Conservation (phyloP, 1,284 basidiomycete genomes). For the Afroboletus lepidellus region DNA sequence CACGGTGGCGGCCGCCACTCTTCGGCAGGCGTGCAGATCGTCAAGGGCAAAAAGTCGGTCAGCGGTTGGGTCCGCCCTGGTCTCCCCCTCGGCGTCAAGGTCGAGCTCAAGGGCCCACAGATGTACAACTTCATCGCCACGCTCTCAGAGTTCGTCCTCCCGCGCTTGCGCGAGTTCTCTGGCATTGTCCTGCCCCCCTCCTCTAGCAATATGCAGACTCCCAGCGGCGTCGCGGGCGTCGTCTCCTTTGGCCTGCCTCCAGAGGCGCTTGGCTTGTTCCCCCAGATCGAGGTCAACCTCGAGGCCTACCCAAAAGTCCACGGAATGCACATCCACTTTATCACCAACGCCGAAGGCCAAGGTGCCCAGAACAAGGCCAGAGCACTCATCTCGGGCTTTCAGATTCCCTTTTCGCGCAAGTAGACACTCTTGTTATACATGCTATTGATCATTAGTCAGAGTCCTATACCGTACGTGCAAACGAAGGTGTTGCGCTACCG, state of each 20-base stretch:
- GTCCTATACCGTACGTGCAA: slow-evolving; percentile 26
- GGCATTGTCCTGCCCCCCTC: slow-evolving; percentile 76
- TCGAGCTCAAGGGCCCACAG: slow-evolving; percentile 83
- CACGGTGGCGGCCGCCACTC: slow-evolving; percentile 67
- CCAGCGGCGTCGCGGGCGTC: slow-evolving; percentile 81
- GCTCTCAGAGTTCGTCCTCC: slow-evolving; percentile 92
- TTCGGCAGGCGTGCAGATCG: slow-evolving; percentile 77
- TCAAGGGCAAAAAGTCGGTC: slow-evolving; percentile 76
- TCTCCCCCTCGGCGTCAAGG: slow-evolving; percentile 85
- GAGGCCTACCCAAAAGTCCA: slow-evolving; percentile 82
- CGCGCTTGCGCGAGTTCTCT: slow-evolving; percentile 86
- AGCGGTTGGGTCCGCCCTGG: slow-evolving; percentile 87
- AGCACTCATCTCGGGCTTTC: slow-evolving; percentile 83
- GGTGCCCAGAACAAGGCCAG: slow-evolving; percentile 87
- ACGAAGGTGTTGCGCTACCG: slow-evolving; percentile 21
- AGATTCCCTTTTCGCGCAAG: slow-evolving; percentile 72
- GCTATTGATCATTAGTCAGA: slow-evolving; percentile 25
- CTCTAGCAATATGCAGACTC: slow-evolving; percentile 59
- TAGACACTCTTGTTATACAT: slow-evolving; percentile 23
- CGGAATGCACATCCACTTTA: slow-evolving; percentile 90
- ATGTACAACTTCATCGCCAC: slow-evolving; percentile 94
- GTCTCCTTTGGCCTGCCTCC: slow-evolving; percentile 87
- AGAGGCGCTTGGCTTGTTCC: slow-evolving; percentile 88
- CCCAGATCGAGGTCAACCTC: slow-evolving; percentile 90
- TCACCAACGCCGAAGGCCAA: slow-evolving; percentile 80